Conservation (phyloP, 1,139 yeast species). For the Taphrina wiesneri region DNA sequence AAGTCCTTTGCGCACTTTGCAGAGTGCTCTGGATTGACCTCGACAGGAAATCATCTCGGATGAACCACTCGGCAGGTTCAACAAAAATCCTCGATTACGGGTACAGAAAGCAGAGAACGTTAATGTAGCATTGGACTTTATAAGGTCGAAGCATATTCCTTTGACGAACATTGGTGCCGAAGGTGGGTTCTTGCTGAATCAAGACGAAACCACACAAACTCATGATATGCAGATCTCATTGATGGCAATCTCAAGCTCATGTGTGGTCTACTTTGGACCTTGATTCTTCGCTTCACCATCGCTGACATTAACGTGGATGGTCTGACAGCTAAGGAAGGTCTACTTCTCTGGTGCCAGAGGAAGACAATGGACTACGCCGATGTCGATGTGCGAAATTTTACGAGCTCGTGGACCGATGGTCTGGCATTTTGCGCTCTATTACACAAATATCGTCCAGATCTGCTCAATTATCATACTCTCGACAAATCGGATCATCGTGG, state of each 20-base stretch:
- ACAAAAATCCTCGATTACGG: slow-evolving; percentile 53
- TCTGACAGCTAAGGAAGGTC: slow-evolving; percentile 51
- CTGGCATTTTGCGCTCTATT: slow-evolving; percentile 54
- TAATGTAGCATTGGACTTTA: slow-evolving; percentile 57
- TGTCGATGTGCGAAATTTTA: slow-evolving; percentile 49
- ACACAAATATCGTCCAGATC: slow-evolving; percentile 51
- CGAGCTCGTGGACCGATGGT: slow-evolving; percentile 53
- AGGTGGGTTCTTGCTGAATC: slow-evolving; percentile 13
- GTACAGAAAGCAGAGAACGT: slow-evolving; percentile 67
- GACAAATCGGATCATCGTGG: slow-evolving; percentile 44
- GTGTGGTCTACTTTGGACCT: slow-evolving; percentile 67
- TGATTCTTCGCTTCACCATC: slow-evolving; percentile 56
- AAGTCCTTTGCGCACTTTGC: not conserved
- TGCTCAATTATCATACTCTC: slow-evolving; percentile 48
- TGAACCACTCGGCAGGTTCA: slow-evolving; percentile 48
- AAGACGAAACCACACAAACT: not conserved
- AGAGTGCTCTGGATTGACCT: not conserved
- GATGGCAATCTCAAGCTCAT: slow-evolving; percentile 65
- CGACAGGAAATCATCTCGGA: slow-evolving; percentile 47
- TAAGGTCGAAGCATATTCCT: slow-evolving; percentile 57
- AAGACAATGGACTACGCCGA: slow-evolving; percentile 49
- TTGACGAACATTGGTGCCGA: slow-evolving; percentile 66
- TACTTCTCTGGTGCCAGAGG: slow-evolving; percentile 52
- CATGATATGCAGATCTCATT: slow-evolving; percentile 52
- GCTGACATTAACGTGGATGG: slow-evolving; percentile 52